A percentile compares a stretch with the other conserved stretches of the same genome.
phyloP scores from a whole-genome alignment of 176 grass and related monocot species.

The Areca catechu region DNA sequence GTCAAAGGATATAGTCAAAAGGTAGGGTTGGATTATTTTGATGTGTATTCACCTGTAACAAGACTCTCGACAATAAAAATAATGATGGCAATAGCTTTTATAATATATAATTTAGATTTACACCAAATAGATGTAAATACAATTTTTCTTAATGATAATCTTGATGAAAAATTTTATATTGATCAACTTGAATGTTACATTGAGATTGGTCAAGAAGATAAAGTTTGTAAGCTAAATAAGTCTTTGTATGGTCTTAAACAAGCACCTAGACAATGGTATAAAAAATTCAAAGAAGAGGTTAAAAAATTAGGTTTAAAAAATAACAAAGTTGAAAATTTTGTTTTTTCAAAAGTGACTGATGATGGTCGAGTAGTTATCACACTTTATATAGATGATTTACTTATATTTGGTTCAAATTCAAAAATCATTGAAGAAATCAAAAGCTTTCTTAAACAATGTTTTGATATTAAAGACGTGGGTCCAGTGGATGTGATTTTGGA shows the following conservation, averaged over 20 bases:
- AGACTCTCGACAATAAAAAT: neutral
- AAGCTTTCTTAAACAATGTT: no score
- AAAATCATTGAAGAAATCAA: no score
- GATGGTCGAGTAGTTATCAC: neutral
- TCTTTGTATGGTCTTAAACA: neutral
- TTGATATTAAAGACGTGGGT: no score
- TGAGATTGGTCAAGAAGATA: neutral
- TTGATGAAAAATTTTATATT: no score
- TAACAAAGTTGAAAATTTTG: neutral
- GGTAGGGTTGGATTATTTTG: neutral
- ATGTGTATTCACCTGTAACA: neutral
- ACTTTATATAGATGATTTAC: neutral
- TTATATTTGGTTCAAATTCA: neutral
- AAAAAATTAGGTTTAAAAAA: neutral
- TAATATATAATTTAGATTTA: neutral
- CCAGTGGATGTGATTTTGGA: no score
- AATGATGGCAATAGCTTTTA: neutral
- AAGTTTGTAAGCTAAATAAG: neutral
- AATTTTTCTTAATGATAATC: neutral
- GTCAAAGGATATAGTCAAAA: neutral
- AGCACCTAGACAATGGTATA: no score
- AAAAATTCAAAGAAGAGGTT: no score
- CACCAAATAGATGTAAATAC: neutral
- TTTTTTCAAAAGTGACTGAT: neutral
- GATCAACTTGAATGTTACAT: no score